These are phyloP conservation scores for Thecaphora thlaspeos DNA, from an alignment of 1,284 basidiomycete species.

Conservation along the genomic window DNA sequence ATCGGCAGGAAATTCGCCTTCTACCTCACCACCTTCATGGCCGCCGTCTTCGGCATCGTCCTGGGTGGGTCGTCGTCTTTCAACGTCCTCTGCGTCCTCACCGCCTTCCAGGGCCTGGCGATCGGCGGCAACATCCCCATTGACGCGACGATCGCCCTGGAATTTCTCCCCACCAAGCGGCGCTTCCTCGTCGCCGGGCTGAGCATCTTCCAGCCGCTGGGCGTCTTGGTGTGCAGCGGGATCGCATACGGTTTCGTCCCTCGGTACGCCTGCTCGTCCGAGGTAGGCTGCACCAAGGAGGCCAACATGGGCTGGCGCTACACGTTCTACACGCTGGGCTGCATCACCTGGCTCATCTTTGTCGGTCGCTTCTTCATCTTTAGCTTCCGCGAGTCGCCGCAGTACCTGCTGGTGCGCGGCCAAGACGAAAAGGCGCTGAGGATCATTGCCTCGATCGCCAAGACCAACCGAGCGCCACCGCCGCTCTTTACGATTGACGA, in stretches of 20 bases:
- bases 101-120: conserved; percentile 44
- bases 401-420: conserved; percentile 45
- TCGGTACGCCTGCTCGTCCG: conserved; percentile 31
- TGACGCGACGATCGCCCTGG: conserved; percentile 48
- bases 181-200: conserved; percentile 41
- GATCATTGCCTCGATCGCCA: conserved; percentile 35
- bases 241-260: conserved; percentile 53
- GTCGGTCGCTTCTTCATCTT: conserved; percentile 51
- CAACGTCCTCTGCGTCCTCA: conserved; percentile 36
- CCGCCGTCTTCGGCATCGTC: conserved; percentile 45
- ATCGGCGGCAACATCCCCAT: conserved; percentile 52
- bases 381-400: conserved; percentile 47
- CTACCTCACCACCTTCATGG: conserved; percentile 46
- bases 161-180: conserved; percentile 42
- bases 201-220: conserved; percentile 53
- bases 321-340: conserved; percentile 48
- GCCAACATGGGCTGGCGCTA: conserved; percentile 56
- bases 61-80: conserved; percentile 38
- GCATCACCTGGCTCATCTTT: conserved; percentile 51
- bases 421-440: conserved; percentile 42
- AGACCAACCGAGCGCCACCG: conserved; percentile 55
- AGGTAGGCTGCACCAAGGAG: conserved; percentile 21
- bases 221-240: conserved; percentile 42
- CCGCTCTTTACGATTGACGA: conserved; percentile 58
- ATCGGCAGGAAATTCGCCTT: conserved; percentile 49